These are phyloP conservation scores for Cyclospora cayetanensis DNA, from an alignment of 169 alveolate species.

Conservation along the genomic window DNA sequence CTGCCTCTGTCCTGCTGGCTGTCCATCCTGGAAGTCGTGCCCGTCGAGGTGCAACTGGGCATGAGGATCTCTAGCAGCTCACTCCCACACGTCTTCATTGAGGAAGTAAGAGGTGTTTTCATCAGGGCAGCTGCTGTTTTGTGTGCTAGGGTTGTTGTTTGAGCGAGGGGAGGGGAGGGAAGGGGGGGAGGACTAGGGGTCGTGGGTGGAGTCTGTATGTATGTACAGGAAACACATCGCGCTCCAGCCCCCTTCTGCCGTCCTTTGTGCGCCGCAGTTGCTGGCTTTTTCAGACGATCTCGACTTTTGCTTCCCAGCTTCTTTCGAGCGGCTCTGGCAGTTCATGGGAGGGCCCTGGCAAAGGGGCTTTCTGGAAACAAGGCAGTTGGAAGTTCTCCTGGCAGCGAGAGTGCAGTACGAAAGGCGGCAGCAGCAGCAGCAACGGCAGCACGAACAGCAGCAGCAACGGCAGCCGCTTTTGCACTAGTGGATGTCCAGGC, in stretches of 20 bases:
- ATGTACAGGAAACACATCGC: too few relatives aligned
- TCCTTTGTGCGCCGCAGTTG: neutral
- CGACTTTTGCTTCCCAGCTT: neutral
- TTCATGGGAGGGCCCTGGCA: neutral
- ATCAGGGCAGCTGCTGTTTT: neutral
- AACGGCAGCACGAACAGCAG: too few relatives aligned
- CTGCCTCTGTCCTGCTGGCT: neutral
- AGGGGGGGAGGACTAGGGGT: too few relatives aligned
- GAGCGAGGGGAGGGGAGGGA: neutral
- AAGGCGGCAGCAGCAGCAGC: too few relatives aligned
- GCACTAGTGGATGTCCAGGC: too few relatives aligned
- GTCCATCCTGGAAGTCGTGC: neutral
- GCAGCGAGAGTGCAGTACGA: too few relatives aligned
- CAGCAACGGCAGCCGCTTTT: too few relatives aligned
- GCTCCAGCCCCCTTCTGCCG: neutral
- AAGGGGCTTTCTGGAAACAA: neutral
- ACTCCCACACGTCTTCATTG: neutral
- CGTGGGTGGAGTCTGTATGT: too few relatives aligned
- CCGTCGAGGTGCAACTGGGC: neutral
- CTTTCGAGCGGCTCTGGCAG: neutral
- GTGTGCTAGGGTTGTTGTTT: neutral
- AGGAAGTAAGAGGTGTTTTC: neutral
- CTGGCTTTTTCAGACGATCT: neutral
- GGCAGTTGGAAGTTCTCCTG: neutral
- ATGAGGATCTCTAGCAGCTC: neutral